Conservation (phyloP, 2,329 filamentous ascomycete genomes). For the Pseudocercospora ulei region DNA sequence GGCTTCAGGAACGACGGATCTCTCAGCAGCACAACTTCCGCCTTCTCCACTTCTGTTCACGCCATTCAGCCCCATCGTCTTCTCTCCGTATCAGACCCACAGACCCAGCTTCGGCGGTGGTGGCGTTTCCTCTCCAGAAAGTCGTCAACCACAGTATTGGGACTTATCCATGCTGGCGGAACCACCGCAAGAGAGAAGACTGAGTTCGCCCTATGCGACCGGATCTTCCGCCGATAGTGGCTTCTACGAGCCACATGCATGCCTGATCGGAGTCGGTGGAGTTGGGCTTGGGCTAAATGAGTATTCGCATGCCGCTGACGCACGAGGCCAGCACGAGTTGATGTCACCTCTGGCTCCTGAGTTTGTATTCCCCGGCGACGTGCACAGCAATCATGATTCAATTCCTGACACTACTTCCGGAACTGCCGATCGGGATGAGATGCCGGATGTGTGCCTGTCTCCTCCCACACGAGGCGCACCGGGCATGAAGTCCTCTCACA, state of each 20-base stretch:
- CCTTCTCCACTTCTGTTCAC: constrained; percentile 23
- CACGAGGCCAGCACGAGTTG: constrained; percentile 23
- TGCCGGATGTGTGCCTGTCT: constrained; percentile 13
- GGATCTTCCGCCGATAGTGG: constrained; percentile 26
- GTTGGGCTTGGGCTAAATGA: constrained; percentile 10
- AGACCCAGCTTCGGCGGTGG: constrained; percentile 7
- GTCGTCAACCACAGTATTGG: constrained; percentile 27
- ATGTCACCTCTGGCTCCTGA: constrained; percentile 16
- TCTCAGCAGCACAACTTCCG: constrained; percentile 17
- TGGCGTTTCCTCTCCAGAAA: constrained; percentile 9
- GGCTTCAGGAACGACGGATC: not conserved
- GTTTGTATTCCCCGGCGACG: constrained; percentile 4
- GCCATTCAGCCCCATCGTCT: constrained; percentile 20
- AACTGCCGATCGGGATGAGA: constrained; percentile 5
- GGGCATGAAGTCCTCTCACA: constrained; percentile 14
- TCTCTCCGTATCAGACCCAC: constrained; percentile 16
- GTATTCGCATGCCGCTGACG: constrained; percentile 12
- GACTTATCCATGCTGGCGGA: constrained; percentile 29
- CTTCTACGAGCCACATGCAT: constrained; percentile 24
- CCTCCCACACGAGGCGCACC: constrained; percentile 9
- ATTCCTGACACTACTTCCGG: constrained; percentile 1
- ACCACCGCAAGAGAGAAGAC: constrained; percentile 11
- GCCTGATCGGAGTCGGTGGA: constrained; percentile 5
- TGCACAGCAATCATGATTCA: not conserved
- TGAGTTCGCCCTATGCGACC: constrained; percentile 19